Evolutionary conservation across 2,329 filamentous ascomycete species (phyloP), one percentile per base, ranked within the genome.

Genomic region (Gnomoniopsis sp.): DNA sequence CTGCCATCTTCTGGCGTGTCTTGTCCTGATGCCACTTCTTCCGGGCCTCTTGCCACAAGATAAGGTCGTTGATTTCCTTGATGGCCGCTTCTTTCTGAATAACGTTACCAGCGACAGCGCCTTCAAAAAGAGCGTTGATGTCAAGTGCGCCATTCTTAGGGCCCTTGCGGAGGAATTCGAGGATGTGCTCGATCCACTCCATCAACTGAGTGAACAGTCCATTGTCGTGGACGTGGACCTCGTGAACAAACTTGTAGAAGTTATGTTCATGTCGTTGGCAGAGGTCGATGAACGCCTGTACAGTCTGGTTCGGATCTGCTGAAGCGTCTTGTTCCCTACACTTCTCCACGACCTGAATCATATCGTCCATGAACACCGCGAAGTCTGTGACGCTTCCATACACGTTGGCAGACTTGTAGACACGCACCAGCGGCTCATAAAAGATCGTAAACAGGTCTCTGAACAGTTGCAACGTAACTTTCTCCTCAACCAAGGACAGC

Each of bases 1-100:
- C 92, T 0, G 95, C 95, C 95, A 99, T 98, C 81, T 99, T 99
- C 77, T 98, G 95, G 55, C 93, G 81, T 10, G 95, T 99, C 81
- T 99, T 99, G 75, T 96, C 91, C 62, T 93, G 87, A 71, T 99
- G 95, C 95, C 95, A 99, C 76, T 93, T 93, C 81, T 99, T 98
- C 57, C 95, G 82, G 46, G 91, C 90, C 70, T 93, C 91, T 73
- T 99, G 95, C 95, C 95, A 99, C 50, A 88, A 81, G 66, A 99
- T 95, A 52, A 99, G 79, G 33, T 83, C 78, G 68, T 98, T 86
- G 68, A 98, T 93, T 75, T 99, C 95, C 3, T 76, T 76, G 10
- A 93, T 85, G 0, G 89, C 90, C 63, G 85, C 84, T 2, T 83
- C 79, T 70, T 87, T 88, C 70, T 97, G 83, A 53, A 99, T 77